Percentiles rank a stretch among this genome's conserved stretches.
Evolutionary conservation across 495 filamentous ascomycete genomes (phyloP).

Genomic region (Oidiodendron maius): DNA sequence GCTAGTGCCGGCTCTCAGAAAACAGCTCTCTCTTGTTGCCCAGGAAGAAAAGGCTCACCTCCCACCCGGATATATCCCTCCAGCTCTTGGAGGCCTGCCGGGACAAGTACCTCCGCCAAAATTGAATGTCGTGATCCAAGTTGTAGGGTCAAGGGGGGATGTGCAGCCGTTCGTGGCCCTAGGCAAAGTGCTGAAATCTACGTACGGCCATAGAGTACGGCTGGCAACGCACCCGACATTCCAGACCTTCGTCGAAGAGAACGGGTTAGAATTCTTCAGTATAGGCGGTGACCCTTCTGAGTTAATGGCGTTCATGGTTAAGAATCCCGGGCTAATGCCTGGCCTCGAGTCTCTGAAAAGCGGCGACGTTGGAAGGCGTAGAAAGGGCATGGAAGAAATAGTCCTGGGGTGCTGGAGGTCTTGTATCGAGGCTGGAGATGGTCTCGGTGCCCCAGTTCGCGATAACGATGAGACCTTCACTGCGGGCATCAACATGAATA

Average conservation of each 20-base stretch:
- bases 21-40: constrained; percentile 43
- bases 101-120: constrained; percentile 50
- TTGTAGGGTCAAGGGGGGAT: constrained; percentile 74
- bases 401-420: constrained; percentile 76
- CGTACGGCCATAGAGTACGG: constrained; percentile 67
- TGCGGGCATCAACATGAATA: constrained; percentile 27
- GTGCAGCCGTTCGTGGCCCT: constrained; percentile 71
- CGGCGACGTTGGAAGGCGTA: constrained; percentile 62
- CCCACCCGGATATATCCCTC: constrained; percentile 56
- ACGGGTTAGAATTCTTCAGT: constrained; percentile 70
- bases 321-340: constrained; percentile 76
- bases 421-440: constrained; percentile 56
- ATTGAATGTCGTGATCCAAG: constrained; percentile 74
- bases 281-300: constrained; percentile 75
- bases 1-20: constrained; percentile 57
- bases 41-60: constrained; percentile 35
- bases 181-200: constrained; percentile 54
- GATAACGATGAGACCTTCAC: constrained; percentile 23
- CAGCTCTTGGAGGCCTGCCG: constrained; percentile 50
- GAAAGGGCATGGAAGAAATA: constrained; percentile 62
- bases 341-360: constrained; percentile 58
- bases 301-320: constrained; percentile 85
- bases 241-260: constrained; percentile 59
- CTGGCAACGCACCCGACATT: constrained; percentile 74
- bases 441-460: constrained; percentile 32